Percentiles rank a stretch among this genome's conserved stretches.
Conservation (phyloP, 164 flowering plant species). For the Protea cynaroides region DNA sequence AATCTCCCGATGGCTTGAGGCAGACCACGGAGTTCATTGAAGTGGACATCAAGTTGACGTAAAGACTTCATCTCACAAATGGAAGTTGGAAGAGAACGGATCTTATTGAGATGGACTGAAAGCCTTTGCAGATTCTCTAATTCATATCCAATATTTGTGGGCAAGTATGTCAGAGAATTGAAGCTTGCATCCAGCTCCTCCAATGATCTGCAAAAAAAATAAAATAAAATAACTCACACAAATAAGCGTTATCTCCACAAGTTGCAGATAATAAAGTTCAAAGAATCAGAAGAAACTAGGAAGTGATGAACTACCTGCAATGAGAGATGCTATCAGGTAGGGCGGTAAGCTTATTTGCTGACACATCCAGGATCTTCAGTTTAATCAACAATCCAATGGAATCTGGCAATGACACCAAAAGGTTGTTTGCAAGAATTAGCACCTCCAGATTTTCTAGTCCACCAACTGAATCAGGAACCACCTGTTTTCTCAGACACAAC, state of each 20-base stretch:
- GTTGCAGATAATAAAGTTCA: not conserved
- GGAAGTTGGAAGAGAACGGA: constrained; percentile 78
- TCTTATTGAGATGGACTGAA: constrained; percentile 64
- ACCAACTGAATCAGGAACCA: constrained; percentile 82
- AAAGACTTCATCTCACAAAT: constrained; percentile 82
- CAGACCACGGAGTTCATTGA: constrained; percentile 86
- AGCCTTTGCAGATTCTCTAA: constrained; percentile 57
- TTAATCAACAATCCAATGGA: constrained; percentile 73
- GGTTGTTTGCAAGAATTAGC: constrained; percentile 69
- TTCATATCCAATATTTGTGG: constrained; percentile 80
- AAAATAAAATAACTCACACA: too few relatives aligned
- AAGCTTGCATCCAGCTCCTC: constrained; percentile 83
- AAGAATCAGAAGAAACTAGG: not conserved
- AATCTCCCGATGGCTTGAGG: constrained; percentile 69
- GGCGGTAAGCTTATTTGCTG: constrained; percentile 60
- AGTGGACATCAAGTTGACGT: constrained; percentile 67
- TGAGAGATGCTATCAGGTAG: constrained; percentile 77
- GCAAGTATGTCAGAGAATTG: constrained; percentile 66
- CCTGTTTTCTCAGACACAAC: constrained; percentile 36
- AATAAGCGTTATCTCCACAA: not conserved
- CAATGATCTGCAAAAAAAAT: constrained; percentile 48
- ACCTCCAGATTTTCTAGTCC: constrained; percentile 75
- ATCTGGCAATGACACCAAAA: constrained; percentile 73
- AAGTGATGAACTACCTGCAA: constrained; percentile 56
- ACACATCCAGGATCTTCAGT: constrained; percentile 63